Conservation (phyloP, 371 early-diverging fungal species). For the Neoconidiobolus thromboides region DNA sequence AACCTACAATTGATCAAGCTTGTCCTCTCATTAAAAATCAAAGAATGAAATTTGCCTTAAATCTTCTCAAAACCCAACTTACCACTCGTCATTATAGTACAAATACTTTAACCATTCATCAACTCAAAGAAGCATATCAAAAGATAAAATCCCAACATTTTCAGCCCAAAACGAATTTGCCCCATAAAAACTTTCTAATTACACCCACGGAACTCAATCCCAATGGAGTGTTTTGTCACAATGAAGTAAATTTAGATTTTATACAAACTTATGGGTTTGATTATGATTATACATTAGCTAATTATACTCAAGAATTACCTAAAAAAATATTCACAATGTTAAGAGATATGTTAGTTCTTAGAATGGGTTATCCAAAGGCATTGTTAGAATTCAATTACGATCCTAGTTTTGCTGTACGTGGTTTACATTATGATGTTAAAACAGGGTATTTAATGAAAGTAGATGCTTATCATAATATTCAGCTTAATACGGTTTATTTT, state of each 20-base stretch:
- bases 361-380: constrained; percentile 27
- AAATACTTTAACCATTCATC: too few relatives aligned
- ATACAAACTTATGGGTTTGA: constrained; percentile 27
- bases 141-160: too few relatives aligned
- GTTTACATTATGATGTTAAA: constrained; percentile 34
- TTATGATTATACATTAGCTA: constrained; percentile 38
- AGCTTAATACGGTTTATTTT: constrained; percentile 33
- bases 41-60: too few relatives aligned
- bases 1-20: too few relatives aligned
- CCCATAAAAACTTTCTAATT: too few relatives aligned
- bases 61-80: too few relatives aligned
- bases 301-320: constrained; percentile 30
- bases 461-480: constrained; percentile 39
- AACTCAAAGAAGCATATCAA: too few relatives aligned
- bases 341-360: constrained; percentile 26
- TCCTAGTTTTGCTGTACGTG: constrained; percentile 36
- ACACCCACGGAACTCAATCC: too few relatives aligned
- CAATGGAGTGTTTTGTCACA: constrained; percentile 18
- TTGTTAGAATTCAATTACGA: constrained; percentile 28
- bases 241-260: constrained; percentile 19
- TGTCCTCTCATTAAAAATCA: too few relatives aligned
- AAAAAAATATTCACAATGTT: constrained; percentile 33
- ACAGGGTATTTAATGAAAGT: constrained; percentile 49
- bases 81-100: too few relatives aligned
- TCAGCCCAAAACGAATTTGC: too few relatives aligned